Evolutionary conservation across 176 grass and related monocot genomes (phyloP), one percentile per base, ranked within the genome.

Genomic region (Carex scoparia): DNA sequence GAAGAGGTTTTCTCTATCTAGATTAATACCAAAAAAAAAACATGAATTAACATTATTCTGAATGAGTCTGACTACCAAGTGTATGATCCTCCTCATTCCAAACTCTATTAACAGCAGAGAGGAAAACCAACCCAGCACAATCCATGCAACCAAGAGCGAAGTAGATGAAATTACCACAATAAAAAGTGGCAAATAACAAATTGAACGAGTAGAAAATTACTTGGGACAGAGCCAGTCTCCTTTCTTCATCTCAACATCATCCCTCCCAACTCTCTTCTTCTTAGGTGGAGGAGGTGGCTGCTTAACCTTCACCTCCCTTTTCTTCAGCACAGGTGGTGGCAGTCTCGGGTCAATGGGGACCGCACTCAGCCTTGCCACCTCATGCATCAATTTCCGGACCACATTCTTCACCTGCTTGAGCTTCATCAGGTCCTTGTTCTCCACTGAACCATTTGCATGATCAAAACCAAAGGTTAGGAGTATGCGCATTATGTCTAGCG

Each of bases 151-250:
- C 68, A 71, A 46, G 2, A 70, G 32, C 10, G 38, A 19, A 42
- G 16, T 70, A 49, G 8, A 27, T 31, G 32, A 56, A 30, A 33
- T 12, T 14, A 15, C 28, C 73, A 56, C 19, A 78, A 46, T 14
- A 57, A 33, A 32, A 3, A 78, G 57, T 57, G 9, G 28, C 27
- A 78, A 78, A 78, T 32, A 78, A 57, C 28, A 78, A 57, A 78
- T 10, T 57, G 1, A 78, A 78, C 6, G 1, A 57, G 23, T 78
- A 57, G 38, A 48, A 76, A 82, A 78, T 62, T 98, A 98, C 95
- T 98, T 98, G 87, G 92, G 85, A 79, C 95, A 98, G 57, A 98
- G 95, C 95, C 95, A 98, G 81, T 98, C 95, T 90, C 95, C 95
- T 91, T 94, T 98, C 89, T 98, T 98, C 92, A 98, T 98, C 58